Base-by-base conservation (phyloP, 305 asterid species). In the Solanum hybrid region DNA sequence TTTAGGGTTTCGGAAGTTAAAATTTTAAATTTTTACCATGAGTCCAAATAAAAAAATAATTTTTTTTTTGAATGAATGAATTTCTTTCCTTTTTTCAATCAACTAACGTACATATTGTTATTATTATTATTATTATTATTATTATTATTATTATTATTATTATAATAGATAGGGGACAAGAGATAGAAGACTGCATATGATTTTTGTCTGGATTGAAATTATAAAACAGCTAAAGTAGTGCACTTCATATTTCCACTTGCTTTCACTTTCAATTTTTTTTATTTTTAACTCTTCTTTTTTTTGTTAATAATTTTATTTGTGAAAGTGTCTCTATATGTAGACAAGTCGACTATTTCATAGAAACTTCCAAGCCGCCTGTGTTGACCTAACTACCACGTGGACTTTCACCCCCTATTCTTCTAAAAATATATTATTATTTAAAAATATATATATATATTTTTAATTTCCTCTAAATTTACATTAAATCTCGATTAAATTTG, bases 171-270 rank as follows among this genome's bases (percentile, higher is more conserved):
- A 14, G 29, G 39, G 11, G 39, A 28, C 87, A 46, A 18, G 73
- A 84, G 40, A 18, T 28, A 29, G 29, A 46, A 10, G 40, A 84
- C 7, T 31, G 40, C 87, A 84, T 51, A 84, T 84, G 75, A 46
- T 46, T 18, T 51, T 84, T 84, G 87, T 84, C 87, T 4, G 74
- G 74, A 20, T 84, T 46, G 87, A 46, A 84, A 76, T 74, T 29
- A 9, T 84, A 31, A 51, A 29, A 29, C 11, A 51, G 74, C 31
- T 18, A 31, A 33, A 84, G 83, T 87, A 51, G 83, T 87, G 64
- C 92, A 87, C 88, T 73, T 57, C 78, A 89, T 42, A 40, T 24
- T 57, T 87, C 93, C 92, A 89, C 61, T 89, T 89, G 64, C 64
- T 80, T 28, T 92, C 92, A 28, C 85, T 75, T 16, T 92, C 91